These are phyloP conservation scores for Physcomitrium patens DNA, from an alignment of 225 moss, liverwort and hornwort species.

Conservation along the genomic window DNA sequence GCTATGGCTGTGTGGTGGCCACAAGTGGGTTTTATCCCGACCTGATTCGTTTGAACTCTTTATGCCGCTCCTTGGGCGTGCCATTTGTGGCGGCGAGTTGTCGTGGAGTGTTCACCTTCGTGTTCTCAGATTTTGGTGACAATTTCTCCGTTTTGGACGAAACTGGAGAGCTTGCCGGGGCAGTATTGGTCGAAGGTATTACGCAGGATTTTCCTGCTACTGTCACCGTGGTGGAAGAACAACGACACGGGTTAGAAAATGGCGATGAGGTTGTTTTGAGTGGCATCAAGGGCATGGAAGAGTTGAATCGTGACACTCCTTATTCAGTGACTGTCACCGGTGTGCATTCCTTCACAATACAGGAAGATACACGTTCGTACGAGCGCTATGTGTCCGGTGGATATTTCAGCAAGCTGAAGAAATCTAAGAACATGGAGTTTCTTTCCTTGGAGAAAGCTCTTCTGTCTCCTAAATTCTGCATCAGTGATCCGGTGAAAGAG, in stretches of 20 bases:
- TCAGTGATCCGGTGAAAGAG: slow-evolving; percentile 78
- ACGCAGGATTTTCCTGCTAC: slow-evolving; percentile 99
- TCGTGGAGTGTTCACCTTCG: slow-evolving; percentile 77
- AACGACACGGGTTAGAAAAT: slow-evolving; percentile 86
- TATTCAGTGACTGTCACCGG: slow-evolving; percentile 82
- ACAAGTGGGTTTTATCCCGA: slow-evolving; percentile 61
- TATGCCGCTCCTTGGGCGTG: slow-evolving; percentile 79
- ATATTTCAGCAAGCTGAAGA: slow-evolving; percentile 87
- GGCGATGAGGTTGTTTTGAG: slow-evolving; percentile 86
- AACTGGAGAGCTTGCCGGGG: slow-evolving; percentile 74
- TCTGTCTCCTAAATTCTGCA: slow-evolving; percentile 68
- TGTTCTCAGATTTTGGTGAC: slow-evolving; percentile 89
- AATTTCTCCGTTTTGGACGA: slow-evolving; percentile 80
- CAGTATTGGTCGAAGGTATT: slow-evolving; percentile 88
- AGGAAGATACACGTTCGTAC: slow-evolving; percentile 77
- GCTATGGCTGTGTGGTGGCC: slow-evolving; percentile 79
- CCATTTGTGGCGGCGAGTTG: slow-evolving; percentile 71
- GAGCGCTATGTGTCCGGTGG: slow-evolving; percentile 83
- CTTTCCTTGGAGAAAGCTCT: slow-evolving; percentile 73
- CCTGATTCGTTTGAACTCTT: slow-evolving; percentile 65
- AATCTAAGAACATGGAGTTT: slow-evolving; percentile 61
- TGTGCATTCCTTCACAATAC: slow-evolving; percentile 85
- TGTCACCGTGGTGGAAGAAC: slow-evolving; percentile 94
- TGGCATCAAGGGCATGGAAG: slow-evolving; percentile 89
- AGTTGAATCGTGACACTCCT: slow-evolving; percentile 70